Evolutionary conservation across 2,329 filamentous ascomycete genomes (phyloP).

Genomic region (Sclerotiophoma versabilis): DNA sequence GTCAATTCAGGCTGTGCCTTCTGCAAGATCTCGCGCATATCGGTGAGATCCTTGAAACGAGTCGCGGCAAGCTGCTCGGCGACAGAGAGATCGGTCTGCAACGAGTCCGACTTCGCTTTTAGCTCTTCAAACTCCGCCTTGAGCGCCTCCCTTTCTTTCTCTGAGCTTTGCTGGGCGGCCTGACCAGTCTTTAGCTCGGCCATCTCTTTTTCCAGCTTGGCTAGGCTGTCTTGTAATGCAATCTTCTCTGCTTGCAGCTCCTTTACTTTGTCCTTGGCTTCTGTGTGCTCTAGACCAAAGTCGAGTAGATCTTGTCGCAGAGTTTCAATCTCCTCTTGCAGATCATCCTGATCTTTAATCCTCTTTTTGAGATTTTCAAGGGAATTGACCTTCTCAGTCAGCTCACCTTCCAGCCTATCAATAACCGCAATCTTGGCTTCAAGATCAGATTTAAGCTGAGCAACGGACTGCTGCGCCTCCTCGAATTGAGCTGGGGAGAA

Average conservation of each 20-base stretch:
- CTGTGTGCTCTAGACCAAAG: constrained; percentile 83
- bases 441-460: constrained; percentile 43
- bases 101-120: constrained; percentile 70
- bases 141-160: constrained; percentile 63
- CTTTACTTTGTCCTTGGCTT: constrained; percentile 78
- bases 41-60: constrained; percentile 85
- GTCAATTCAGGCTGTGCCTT: constrained; percentile 88
- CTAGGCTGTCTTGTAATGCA: constrained; percentile 68
- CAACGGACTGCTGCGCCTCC: constrained; percentile 39
- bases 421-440: constrained; percentile 46
- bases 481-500: constrained; percentile 52
- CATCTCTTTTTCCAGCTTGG: constrained; percentile 75
- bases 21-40: constrained; percentile 78
- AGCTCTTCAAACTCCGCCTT: constrained; percentile 73
- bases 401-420: constrained; percentile 41
- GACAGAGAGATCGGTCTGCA: constrained; percentile 85
- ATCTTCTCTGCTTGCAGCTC: constrained; percentile 73
- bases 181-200: constrained; percentile 60
- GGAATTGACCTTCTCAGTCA: constrained; percentile 67
- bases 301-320: constrained; percentile 80
- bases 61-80: constrained; percentile 86
- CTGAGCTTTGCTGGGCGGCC: constrained; percentile 55
- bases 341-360: constrained; percentile 76
- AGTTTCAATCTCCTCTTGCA: constrained; percentile 85
- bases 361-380: constrained; percentile 76